Conservation (phyloP, 805 yeast genomes). For the Jamesozyma spencerorum region DNA sequence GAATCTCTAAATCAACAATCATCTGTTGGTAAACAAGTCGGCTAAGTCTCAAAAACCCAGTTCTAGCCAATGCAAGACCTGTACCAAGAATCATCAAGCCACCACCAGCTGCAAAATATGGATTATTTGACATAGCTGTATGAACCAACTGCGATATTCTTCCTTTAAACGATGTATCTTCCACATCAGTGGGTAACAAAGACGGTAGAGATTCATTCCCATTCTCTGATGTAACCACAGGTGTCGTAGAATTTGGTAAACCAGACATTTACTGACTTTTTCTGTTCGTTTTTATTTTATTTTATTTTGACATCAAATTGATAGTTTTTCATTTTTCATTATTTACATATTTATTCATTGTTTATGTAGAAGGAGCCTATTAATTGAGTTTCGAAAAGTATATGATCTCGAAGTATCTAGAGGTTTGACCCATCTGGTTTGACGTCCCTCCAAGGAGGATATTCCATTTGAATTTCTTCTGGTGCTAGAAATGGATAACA, state of each 20-base stretch:
- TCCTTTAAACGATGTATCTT: slow-evolving; percentile 15
- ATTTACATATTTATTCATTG: too few relatives aligned
- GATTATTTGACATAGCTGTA: slow-evolving; percentile 59
- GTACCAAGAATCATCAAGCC: slow-evolving; percentile 96
- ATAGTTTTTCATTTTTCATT: too few relatives aligned
- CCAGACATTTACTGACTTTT: too few relatives aligned
- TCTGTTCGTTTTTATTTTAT: too few relatives aligned
- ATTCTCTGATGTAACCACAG: too few relatives aligned
- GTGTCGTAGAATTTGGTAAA: too few relatives aligned
- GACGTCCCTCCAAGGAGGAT: slow-evolving; percentile 37
- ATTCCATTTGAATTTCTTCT: slow-evolving; percentile 29
- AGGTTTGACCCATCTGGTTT: slow-evolving; percentile 18
- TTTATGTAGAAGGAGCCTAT: too few relatives aligned
- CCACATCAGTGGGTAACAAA: slow-evolving; percentile 8
- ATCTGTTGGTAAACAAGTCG: slow-evolving; percentile 69
- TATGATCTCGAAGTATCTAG: too few relatives aligned
- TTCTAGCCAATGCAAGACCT: slow-evolving; percentile 66
- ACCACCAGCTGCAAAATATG: slow-evolving; percentile 98
- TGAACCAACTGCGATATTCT: slow-evolving; percentile 35
- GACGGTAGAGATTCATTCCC: neutral
- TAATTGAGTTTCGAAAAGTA: too few relatives aligned
- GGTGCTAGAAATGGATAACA: slow-evolving; percentile 43
- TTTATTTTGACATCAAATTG: too few relatives aligned
- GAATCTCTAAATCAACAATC: slow-evolving; percentile 86
- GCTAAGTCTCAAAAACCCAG: slow-evolving; percentile 54